Evolutionary conservation across 257 asterid species (phyloP), one percentile per base, ranked within the genome.

Genomic region (Cynanchum wilfordii): DNA sequence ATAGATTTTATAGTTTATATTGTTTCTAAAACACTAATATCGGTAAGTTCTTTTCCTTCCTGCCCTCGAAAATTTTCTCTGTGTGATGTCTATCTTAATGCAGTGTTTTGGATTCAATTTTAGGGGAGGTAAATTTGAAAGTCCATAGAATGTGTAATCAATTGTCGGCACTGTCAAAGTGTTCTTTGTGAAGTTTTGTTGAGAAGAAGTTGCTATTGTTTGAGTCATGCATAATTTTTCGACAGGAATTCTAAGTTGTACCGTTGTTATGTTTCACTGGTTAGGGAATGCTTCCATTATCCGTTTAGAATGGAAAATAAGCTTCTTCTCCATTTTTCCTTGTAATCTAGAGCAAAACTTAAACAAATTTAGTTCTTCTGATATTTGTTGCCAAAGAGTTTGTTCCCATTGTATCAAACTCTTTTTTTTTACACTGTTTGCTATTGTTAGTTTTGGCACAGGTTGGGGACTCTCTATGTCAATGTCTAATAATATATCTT

Each of bases 401-500:
- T 70, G 50, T 10, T 52, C n/a, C 13, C 50, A 27, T 0, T 4
- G 10, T 17, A 56, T 0, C 5, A 20, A 40, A 19, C 17, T 1
- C 12, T 33, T 1, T 1, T 42, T 8, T 42, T 42, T 42, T 42
- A 42, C 47, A 2, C 47, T 42, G 47, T 42, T 42, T 5, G 47
- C 47, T 42, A 38, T 7, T 42, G 16, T 64, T 63, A 33, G 7
- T 0, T 19, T 22, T 33, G 49, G 13, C 17, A 44, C 27, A 45
- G 7, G 24, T 17, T 25, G 56, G 38, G 58, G 66, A 17, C 17
- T 30, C 22, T 5, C 30, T 55, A 5, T 42, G 12, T 20, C 59
- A 71, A n/a, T 60, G 69, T 60, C 44, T 79, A 67, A 73, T 59
- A 2, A 33, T 33, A 33, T 33, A 40, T 42, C 38, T 59, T 67